Evolutionary conservation across 225 moss, liverwort and hornwort genomes (phyloP).

Genomic region (Bryum argenteum): DNA sequence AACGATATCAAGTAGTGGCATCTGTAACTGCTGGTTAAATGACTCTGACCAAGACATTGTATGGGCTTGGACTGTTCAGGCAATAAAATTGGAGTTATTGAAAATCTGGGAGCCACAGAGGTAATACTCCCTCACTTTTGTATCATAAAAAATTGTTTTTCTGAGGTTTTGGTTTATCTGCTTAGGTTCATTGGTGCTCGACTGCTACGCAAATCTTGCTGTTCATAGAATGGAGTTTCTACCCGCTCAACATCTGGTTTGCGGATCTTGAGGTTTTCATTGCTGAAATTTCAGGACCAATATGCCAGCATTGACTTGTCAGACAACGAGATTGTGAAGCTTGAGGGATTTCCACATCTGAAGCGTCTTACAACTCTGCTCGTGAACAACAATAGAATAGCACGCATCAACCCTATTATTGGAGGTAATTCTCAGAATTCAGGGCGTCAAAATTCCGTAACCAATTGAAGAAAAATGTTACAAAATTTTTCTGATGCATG

Average conservation of each 20-base stretch:
- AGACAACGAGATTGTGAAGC: conserved; percentile 99
- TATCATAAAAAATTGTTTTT: not conserved
- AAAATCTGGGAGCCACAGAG: conserved; percentile 88
- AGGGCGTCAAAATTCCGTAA: not conserved
- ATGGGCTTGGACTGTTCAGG: conserved; percentile 39
- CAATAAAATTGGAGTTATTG: conserved; percentile 79
- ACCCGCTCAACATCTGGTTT: not conserved
- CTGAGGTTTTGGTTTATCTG: not conserved
- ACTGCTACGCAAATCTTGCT: not conserved
- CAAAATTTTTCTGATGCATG: not conserved
- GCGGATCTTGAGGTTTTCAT: conserved; percentile 24
- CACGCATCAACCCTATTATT: conserved; percentile 77
- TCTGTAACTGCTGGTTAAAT: not conserved
- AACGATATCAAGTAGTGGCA: not conserved
- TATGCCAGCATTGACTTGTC: conserved; percentile 98
- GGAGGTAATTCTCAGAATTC: conserved; percentile 63
- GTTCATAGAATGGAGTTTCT: not conserved
- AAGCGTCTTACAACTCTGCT: conserved; percentile 96
- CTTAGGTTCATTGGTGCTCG: not conserved
- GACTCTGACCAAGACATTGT: conserved; percentile 5
- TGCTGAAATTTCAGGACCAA: conserved; percentile 70
- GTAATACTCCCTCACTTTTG: conserved; percentile 32
- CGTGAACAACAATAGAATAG: conserved; percentile 98
- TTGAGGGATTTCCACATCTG: conserved; percentile 90
- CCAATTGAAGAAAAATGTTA: not conserved